phyloP scores from a whole-genome alignment of 2,329 filamentous ascomycete genomes.

The Aspergillus felis region DNA sequence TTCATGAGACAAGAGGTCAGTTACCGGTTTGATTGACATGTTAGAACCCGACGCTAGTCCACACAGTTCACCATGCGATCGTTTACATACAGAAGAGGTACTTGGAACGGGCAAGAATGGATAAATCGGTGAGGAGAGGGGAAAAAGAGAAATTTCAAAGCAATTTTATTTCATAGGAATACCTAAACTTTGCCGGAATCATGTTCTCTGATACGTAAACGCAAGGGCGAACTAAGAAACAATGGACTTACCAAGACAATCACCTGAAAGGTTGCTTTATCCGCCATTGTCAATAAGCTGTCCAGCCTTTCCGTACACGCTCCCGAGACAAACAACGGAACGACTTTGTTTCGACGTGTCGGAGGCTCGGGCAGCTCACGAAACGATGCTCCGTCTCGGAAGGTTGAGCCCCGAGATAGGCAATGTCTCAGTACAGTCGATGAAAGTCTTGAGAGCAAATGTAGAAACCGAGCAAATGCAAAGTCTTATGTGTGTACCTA shows the following conservation, averaged over 20 bases:
- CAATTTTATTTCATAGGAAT: not conserved
- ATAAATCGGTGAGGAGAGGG: not conserved
- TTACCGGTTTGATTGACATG: conserved; percentile 12
- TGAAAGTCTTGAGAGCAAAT: not conserved
- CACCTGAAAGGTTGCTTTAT: conserved; percentile 60
- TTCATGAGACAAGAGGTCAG: conserved; percentile 40
- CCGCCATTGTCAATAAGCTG: conserved; percentile 21
- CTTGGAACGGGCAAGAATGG: not conserved
- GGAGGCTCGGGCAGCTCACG: not conserved
- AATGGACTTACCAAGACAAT: conserved; percentile 64
- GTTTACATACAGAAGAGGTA: not conserved
- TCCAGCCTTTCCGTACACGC: conserved; percentile 5
- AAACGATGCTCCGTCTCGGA: not conserved
- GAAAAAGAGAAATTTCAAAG: not conserved
- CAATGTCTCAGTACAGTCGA: not conserved
- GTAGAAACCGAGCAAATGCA: not conserved
- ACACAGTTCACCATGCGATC: not conserved
- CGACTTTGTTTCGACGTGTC: not conserved
- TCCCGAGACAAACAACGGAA: not conserved
- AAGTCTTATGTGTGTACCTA: not conserved
- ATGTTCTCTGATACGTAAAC: not conserved
- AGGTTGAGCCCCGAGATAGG: not conserved
- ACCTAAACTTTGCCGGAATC: not conserved
- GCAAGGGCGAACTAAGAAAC: conserved; percentile 7
- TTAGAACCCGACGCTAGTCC: conserved; percentile 11